Conservation (phyloP, 805 yeast genomes). For the Yarrowia sp. region DNA sequence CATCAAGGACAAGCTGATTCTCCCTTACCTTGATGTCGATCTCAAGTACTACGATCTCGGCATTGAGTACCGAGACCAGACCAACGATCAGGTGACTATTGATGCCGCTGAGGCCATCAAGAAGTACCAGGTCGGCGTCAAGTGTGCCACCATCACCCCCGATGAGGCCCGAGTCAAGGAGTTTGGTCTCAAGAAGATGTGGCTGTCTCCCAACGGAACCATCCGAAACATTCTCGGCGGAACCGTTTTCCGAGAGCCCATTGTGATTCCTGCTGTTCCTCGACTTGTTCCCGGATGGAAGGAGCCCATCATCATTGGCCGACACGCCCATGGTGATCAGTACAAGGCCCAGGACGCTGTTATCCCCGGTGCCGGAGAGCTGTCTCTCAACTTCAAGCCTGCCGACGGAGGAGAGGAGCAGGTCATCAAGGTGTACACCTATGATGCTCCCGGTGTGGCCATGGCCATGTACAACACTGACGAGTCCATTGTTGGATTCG, state of each 20-base stretch:
- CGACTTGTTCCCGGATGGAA: conserved; percentile 90
- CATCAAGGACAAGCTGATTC: conserved; percentile 80
- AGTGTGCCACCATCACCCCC: conserved; percentile 98
- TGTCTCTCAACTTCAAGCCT: conserved; percentile 76
- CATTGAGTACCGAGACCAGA: conserved; percentile 79
- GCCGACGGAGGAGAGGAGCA: conserved; percentile 56
- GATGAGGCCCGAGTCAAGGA: conserved; percentile 88
- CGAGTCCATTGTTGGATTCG: conserved; percentile 85
- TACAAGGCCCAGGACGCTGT: conserved; percentile 89
- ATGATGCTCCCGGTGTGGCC: conserved; percentile 74
- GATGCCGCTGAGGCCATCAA: conserved; percentile 89
- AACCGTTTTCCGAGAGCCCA: conserved; percentile 95
- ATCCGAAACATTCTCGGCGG: conserved; percentile 95
- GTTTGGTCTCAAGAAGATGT: conserved; percentile 88
- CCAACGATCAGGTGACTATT: conserved; percentile 81
- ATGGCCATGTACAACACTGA: conserved; percentile 95
- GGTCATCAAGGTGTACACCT: conserved; percentile 61
- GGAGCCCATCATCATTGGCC: conserved; percentile 92
- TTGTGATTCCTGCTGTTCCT: conserved; percentile 85
- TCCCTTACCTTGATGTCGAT: conserved; percentile 83
- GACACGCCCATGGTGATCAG: conserved; percentile 97
- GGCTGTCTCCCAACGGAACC: conserved; percentile 97
- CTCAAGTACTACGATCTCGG: conserved; percentile 90
- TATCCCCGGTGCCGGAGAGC: conserved; percentile 73
- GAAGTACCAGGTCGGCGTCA: conserved; percentile 88